phyloP scores from a whole-genome alignment of 2,329 filamentous ascomycete genomes.

The Golovinomyces cichoracearum region DNA sequence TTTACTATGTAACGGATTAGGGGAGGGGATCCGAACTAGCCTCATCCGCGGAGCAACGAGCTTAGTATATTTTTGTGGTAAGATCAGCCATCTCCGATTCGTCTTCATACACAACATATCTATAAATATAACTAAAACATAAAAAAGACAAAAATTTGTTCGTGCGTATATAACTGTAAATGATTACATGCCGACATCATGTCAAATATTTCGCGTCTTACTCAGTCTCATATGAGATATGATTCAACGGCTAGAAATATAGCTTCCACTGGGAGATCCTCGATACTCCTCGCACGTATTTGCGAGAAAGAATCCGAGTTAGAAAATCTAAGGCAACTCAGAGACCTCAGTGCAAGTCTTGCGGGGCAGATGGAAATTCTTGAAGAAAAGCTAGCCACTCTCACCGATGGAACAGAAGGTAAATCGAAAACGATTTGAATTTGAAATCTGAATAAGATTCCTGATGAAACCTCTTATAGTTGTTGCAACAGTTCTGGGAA shows the following conservation, averaged over 20 bases:
- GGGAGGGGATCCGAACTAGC: too few species aligned
- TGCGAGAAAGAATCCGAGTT: conserved; percentile 68
- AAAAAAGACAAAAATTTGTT: too few species aligned
- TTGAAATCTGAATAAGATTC: background rate
- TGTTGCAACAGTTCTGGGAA: conserved; percentile 59
- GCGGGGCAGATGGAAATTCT: conserved; percentile 62
- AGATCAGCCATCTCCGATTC: too few species aligned
- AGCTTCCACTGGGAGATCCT: conserved; percentile 32
- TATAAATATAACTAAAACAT: too few species aligned
- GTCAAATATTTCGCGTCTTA: conserved; percentile 29
- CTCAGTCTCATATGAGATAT: conserved; percentile 43
- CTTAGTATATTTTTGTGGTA: too few species aligned
- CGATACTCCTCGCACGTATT: conserved; percentile 47
- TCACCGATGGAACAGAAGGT: conserved; percentile 67
- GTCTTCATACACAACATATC: too few species aligned
- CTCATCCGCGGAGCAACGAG: too few species aligned
- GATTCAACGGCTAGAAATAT: conserved; percentile 26
- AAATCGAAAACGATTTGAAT: conserved; percentile 2
- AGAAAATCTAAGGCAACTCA: conserved; percentile 49
- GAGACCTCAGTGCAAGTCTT: conserved; percentile 52
- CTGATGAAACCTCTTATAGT: conserved; percentile 22
- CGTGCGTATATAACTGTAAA: too few species aligned
- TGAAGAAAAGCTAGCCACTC: conserved; percentile 49
- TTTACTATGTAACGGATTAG: too few species aligned
- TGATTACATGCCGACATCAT: too few species aligned